A percentile compares a stretch with the other conserved stretches of the same genome.
phyloP scores from a whole-genome alignment of 2,329 filamentous ascomycete species.

The Colletotrichum nymphaeae region DNA sequence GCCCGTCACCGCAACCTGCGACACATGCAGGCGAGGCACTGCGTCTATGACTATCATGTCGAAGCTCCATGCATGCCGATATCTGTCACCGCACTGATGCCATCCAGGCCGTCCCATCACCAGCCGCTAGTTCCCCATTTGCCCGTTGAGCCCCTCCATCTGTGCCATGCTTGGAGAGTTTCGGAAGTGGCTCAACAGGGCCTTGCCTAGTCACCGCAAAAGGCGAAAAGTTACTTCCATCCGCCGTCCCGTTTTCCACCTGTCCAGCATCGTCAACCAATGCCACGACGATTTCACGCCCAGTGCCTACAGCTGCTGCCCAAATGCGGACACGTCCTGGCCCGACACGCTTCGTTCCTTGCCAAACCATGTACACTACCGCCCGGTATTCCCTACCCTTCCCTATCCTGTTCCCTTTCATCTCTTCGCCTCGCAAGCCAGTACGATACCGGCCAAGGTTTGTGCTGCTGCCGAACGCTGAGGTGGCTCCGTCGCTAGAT shows the following conservation, averaged over 20 bases:
- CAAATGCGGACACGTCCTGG: conserved; percentile 27
- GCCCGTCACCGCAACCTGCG: conserved; percentile 20
- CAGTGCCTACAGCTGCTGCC: conserved; percentile 15
- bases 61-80: conserved; percentile 28
- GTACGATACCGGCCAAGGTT: conserved; percentile 36
- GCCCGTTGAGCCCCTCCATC: background rate
- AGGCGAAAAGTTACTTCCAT: conserved; percentile 25
- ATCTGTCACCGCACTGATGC: conserved; percentile 30
- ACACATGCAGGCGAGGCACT: conserved; percentile 6
- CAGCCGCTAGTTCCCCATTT: conserved; percentile 18
- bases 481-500: conserved; percentile 45
- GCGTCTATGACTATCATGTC: conserved; percentile 9
- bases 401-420: background rate
- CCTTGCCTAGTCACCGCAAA: conserved; percentile 28
- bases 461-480: conserved; percentile 42
- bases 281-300: background rate
- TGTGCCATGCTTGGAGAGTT: conserved; percentile 21
- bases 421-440: conserved; percentile 6
- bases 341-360: conserved; percentile 12
- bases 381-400: background rate
- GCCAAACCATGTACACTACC: conserved; percentile 3
- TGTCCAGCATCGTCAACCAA: background rate
- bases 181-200: conserved; percentile 22
- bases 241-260: conserved; percentile 4
- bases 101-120: conserved; percentile 26